A percentile compares a stretch with the other conserved stretches of the same genome.
These are phyloP conservation scores for Aureobasidium sp. DNA, from an alignment of 2,329 filamentous ascomycete genomes.

Conservation along the genomic window DNA sequence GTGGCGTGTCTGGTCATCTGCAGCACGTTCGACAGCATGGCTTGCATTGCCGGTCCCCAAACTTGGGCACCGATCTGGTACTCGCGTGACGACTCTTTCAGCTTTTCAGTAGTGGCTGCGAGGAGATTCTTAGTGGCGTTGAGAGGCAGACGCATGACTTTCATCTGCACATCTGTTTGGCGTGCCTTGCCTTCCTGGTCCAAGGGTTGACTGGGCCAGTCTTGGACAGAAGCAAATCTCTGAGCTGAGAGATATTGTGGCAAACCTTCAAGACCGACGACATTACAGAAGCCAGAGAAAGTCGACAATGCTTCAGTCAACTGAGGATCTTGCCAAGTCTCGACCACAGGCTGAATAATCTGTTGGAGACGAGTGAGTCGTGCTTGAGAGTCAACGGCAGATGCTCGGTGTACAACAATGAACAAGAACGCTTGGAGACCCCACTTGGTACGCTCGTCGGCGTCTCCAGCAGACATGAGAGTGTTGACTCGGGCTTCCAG, in stretches of 20 bases:
- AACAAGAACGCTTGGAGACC: constrained; percentile 87
- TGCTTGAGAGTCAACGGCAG: constrained; percentile 59
- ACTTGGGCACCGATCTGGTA: constrained; percentile 69
- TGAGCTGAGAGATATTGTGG: constrained; percentile 68
- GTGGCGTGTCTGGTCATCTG: constrained; percentile 84
- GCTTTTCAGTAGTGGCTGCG: constrained; percentile 83
- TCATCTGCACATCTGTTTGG: constrained; percentile 69
- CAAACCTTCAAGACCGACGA: constrained; percentile 72
- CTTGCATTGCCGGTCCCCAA: constrained; percentile 77
- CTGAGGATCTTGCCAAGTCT: constrained; percentile 66
- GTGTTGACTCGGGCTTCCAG: constrained; percentile 77
- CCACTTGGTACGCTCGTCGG: constrained; percentile 76
- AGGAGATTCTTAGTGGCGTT: constrained; percentile 85
- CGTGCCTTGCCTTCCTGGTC: constrained; percentile 72
- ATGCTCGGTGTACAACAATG: constrained; percentile 82
- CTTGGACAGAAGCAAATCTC: constrained; percentile 64
- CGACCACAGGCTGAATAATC: constrained; percentile 75
- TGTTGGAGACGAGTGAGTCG: constrained; percentile 64
- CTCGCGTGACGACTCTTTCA: constrained; percentile 63
- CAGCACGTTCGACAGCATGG: constrained; percentile 80
- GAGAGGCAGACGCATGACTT: constrained; percentile 66
- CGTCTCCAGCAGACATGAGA: constrained; percentile 61
- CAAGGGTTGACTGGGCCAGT: constrained; percentile 73
- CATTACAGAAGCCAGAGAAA: constrained; percentile 69
- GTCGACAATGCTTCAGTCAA: constrained; percentile 62